Evolutionary conservation across 2,329 filamentous ascomycete species (phyloP).

Genomic region (Epichloe festucae): DNA sequence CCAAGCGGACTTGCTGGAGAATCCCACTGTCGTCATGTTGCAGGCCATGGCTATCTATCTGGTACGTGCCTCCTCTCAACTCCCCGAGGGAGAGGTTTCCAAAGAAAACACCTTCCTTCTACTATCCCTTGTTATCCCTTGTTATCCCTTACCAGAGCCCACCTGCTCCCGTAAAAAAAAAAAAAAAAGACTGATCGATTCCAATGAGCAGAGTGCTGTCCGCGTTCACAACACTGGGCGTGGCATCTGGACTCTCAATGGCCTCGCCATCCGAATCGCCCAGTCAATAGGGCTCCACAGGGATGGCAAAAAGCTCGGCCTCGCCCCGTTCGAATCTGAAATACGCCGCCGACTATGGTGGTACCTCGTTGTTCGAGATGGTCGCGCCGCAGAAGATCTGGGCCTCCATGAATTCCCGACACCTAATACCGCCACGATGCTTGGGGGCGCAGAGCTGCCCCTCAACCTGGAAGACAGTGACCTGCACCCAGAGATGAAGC

Average conservation of each 20-base stretch:
- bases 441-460: constrained; percentile 35
- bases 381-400: constrained; percentile 41
- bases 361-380: constrained; percentile 36
- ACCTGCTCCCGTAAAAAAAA: too few relatives aligned
- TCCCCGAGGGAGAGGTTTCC: too few relatives aligned
- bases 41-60: constrained; percentile 26
- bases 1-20: constrained; percentile 25
- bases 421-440: not conserved
- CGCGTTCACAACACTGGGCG: constrained; percentile 21
- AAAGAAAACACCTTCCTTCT: too few relatives aligned
- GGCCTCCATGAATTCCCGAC: constrained; percentile 20
- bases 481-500: constrained; percentile 27
- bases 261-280: constrained; percentile 32
- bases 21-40: constrained; percentile 21
- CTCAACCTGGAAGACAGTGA: constrained; percentile 43
- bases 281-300: constrained; percentile 41
- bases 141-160: too few relatives aligned
- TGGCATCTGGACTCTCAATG: constrained; percentile 27
- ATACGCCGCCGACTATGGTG: constrained; percentile 45
- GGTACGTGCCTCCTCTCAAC: constrained; percentile 12
- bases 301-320: constrained; percentile 30
- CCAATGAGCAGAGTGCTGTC: constrained; percentile 7
- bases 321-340: constrained; percentile 41
- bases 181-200: too few relatives aligned
- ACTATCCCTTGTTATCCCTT: too few relatives aligned